Conservation (phyloP, 2,329 filamentous ascomycete species). For the Keithomyces neogunnii region DNA sequence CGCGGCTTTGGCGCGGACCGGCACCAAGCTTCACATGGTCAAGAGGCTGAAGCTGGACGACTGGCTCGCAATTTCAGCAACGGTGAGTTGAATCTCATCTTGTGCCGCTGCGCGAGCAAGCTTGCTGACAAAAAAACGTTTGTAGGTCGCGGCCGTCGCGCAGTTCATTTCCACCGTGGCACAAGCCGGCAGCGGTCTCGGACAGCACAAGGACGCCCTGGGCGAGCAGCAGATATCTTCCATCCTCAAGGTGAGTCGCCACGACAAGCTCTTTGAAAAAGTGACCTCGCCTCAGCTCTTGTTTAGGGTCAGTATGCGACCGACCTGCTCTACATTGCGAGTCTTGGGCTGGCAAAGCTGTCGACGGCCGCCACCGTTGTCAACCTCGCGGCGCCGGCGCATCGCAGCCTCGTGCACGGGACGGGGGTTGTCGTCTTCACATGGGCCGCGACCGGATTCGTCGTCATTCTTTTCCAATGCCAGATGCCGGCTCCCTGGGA, state of each 20-base stretch:
- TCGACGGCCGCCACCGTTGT: conserved; percentile 17
- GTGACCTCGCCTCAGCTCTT: background rate
- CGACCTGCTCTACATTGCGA: conserved; percentile 16
- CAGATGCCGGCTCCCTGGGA: conserved; percentile 17
- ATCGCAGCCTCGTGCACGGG: conserved; percentile 12
- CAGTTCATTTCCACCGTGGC: conserved; percentile 7
- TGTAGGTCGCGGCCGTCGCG: conserved; percentile 12
- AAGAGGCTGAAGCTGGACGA: conserved; percentile 19
- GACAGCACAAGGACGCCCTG: background rate
- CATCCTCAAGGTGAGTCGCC: conserved; percentile 16
- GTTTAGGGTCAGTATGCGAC: conserved; percentile 15
- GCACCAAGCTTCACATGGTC: conserved; percentile 21
- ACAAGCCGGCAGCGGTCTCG: background rate
- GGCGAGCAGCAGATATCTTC: background rate
- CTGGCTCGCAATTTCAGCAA: conserved; percentile 14
- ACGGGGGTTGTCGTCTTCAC: conserved; percentile 12
- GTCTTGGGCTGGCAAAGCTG: conserved; percentile 17
- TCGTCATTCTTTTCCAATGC: conserved; percentile 20
- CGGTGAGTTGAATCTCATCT: conserved; percentile 11
- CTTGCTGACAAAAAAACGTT: background rate
- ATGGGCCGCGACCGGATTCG: conserved; percentile 16
- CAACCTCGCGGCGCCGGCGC: conserved; percentile 15
- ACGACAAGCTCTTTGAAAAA: conserved; percentile 6
- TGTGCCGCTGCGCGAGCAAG: background rate
- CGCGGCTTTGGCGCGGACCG: conserved; percentile 15